Percentiles rank a stretch among this genome's conserved stretches.
Evolutionary conservation across 1,284 basidiomycete genomes (phyloP).

Genomic region (Rhodotorula sp.): DNA sequence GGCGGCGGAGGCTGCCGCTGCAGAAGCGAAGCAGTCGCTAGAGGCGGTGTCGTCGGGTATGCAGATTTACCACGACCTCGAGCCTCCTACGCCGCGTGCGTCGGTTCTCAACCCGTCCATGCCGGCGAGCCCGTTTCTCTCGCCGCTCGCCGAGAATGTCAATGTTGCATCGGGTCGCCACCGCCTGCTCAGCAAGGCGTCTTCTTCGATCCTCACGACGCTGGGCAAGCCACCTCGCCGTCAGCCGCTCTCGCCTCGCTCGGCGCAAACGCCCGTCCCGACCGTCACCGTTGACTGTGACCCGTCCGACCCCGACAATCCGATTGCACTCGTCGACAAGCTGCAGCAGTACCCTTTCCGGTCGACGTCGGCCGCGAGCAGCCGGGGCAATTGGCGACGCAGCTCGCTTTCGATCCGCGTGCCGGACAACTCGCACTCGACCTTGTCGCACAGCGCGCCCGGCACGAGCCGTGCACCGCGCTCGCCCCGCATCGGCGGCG

Average conservation of each 20-base stretch:
- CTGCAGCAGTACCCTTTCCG: slow-evolving; percentile 2
- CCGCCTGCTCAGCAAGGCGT: not conserved
- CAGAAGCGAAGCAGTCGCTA: not conserved
- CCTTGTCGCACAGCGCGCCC: not conserved
- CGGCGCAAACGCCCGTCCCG: not conserved
- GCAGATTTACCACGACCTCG: not conserved
- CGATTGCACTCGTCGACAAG: not conserved
- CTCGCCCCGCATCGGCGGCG: not conserved
- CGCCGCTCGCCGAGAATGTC: not conserved
- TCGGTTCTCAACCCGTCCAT: not conserved
- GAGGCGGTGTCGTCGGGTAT: not conserved
- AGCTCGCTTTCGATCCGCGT: not conserved
- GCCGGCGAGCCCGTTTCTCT: not conserved
- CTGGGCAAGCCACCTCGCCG: not conserved
- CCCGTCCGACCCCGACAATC: not conserved
- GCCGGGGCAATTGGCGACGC: not conserved
- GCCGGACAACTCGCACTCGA: not conserved
- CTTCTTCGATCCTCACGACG: not conserved
- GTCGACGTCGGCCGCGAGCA: not conserved
- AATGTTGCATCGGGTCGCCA: not conserved
- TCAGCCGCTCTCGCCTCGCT: not conserved
- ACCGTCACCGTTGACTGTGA: not conserved
- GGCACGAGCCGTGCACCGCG: not conserved
- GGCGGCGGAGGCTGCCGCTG: not conserved
- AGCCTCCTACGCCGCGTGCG: not conserved